These are phyloP conservation scores for Diaporthe vexans DNA, from an alignment of 2,329 filamentous ascomycete genomes.

Conservation along the genomic window DNA sequence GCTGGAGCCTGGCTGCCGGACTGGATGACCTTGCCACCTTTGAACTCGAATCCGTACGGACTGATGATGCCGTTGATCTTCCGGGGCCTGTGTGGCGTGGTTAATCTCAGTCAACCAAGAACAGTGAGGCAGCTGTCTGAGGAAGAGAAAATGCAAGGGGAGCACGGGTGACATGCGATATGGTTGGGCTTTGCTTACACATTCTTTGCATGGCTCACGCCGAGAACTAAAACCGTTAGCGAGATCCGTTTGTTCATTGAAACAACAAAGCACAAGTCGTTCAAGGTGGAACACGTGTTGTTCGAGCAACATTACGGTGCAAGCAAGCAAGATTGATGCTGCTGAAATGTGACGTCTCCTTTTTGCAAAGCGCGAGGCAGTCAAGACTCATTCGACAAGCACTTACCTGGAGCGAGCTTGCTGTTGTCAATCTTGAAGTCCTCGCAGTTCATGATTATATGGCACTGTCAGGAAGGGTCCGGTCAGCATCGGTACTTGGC, in stretches of 20 bases:
- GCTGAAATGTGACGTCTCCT: not conserved
- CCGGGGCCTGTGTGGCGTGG: not conserved
- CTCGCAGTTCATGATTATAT: conserved; percentile 5
- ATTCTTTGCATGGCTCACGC: not conserved
- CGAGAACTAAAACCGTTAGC: not conserved
- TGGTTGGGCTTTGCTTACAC: not conserved
- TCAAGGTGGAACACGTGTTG: not conserved
- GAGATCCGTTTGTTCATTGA: not conserved
- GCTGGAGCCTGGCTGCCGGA: not conserved
- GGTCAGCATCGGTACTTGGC: no score
- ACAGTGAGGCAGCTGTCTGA: not conserved
- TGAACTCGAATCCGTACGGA: conserved; percentile 28
- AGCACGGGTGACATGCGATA: no score
- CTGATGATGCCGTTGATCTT: conserved; percentile 26
- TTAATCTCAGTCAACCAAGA: not conserved
- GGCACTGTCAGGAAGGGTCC: no score
- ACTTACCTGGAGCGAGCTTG: conserved; percentile 29
- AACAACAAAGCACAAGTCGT: not conserved
- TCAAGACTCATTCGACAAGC: not conserved
- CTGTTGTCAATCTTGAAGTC: conserved; percentile 23
- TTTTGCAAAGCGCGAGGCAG: not conserved
- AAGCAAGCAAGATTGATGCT: not conserved
- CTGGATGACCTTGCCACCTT: conserved; percentile 17
- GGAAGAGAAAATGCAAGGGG: no score
- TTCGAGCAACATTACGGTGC: not conserved